These are phyloP conservation scores for Sporothrix protearum DNA, from an alignment of 2,329 filamentous ascomycete genomes.

Conservation along the genomic window DNA sequence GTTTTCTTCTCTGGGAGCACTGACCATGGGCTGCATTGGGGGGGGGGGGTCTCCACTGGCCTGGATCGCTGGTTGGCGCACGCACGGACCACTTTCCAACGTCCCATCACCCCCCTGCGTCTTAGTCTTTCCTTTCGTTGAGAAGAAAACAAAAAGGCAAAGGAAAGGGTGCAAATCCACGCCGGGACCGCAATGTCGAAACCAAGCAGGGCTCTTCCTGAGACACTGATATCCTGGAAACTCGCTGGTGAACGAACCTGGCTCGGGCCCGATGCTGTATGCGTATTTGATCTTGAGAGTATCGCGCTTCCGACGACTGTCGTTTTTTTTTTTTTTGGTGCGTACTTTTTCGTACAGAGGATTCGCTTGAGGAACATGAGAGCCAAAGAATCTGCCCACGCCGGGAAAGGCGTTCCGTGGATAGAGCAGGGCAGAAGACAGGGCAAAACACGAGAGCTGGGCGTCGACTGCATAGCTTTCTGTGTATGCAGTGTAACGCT, in stretches of 20 bases:
- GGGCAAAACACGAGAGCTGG: background rate
- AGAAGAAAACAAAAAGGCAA: background rate
- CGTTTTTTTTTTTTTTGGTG: too few species aligned
- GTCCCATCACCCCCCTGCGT: background rate
- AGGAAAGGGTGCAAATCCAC: background rate
- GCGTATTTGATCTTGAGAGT: background rate
- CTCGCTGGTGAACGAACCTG: background rate
- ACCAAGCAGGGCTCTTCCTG: background rate
- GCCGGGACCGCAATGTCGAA: background rate
- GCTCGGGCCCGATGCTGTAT: background rate
- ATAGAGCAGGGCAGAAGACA: background rate
- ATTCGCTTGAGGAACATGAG: background rate
- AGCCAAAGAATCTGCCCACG: background rate
- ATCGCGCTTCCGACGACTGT: background rate
- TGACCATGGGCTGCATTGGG: background rate
- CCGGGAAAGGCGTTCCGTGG: background rate
- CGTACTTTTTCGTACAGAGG: too few species aligned
- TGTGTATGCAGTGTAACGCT: slow-evolving; percentile 10
- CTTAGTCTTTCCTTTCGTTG: background rate
- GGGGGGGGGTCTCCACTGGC: background rate
- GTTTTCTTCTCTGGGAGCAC: background rate
- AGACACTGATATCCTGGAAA: background rate
- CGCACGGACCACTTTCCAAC: background rate
- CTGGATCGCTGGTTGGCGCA: slow-evolving; percentile 6
- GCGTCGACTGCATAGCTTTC: background rate